Evolutionary conservation across 257 asterid genomes (phyloP).

Genomic region (Primulina huaijiensis): DNA sequence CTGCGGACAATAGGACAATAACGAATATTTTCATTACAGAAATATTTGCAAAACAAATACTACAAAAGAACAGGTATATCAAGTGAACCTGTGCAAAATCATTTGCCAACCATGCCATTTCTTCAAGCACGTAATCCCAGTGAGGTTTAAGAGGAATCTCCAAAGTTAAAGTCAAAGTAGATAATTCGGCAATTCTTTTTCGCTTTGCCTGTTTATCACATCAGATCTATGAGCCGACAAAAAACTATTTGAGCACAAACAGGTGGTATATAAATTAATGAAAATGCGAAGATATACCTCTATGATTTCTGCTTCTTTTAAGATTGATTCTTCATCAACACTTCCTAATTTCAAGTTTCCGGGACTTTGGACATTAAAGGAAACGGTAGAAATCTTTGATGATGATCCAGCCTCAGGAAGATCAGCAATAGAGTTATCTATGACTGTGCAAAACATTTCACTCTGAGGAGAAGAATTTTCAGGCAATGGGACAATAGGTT

Average conservation of each 20-base stretch:
- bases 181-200: slow-evolving; percentile 66
- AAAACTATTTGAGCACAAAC: slow-evolving; percentile 25
- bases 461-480: slow-evolving; percentile 30
- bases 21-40: not conserved
- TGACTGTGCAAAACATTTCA: slow-evolving; percentile 33
- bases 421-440: slow-evolving; percentile 31
- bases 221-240: slow-evolving; percentile 41
- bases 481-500: slow-evolving; percentile 26
- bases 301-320: slow-evolving; percentile 79
- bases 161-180: slow-evolving; percentile 39
- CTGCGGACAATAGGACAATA: slow-evolving; percentile 12
- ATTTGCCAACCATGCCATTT: slow-evolving; percentile 97
- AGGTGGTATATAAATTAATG: slow-evolving; percentile 20
- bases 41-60: not conserved
- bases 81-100: slow-evolving; percentile 91
- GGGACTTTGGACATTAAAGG: slow-evolving; percentile 39
- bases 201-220: slow-evolving; percentile 70
- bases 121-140: slow-evolving; percentile 95
- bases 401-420: slow-evolving; percentile 34
- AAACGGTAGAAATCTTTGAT: slow-evolving; percentile 34
- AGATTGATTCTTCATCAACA: slow-evolving; percentile 72
- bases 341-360: slow-evolving; percentile 33
- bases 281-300: slow-evolving; percentile 52
- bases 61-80: slow-evolving; percentile 20
- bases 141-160: slow-evolving; percentile 55